A percentile compares a stretch with the other conserved stretches of the same genome.
Evolutionary conservation across 352 stramenopile genomes (phyloP).

Genomic region (Phytophthora hybrid): DNA sequence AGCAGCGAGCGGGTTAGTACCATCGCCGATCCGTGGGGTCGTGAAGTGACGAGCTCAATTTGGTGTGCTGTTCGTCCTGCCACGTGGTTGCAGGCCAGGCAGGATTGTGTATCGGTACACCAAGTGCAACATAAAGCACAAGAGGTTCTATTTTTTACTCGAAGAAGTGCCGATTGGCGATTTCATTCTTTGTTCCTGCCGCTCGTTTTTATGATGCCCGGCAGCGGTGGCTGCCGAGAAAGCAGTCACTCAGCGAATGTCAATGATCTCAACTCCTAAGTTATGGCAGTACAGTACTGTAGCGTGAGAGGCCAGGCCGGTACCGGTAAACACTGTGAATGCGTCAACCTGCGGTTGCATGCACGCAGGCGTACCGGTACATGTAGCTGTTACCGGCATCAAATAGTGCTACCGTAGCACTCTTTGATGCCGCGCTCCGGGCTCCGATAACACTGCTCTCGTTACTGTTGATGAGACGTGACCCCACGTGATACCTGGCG

Average conservation of each 20-base stretch:
- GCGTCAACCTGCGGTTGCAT: slow-evolving; percentile 23
- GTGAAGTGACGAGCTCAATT: slow-evolving; percentile 6
- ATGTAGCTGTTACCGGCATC: too few relatives aligned
- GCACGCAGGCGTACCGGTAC: background rate
- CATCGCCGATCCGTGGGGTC: slow-evolving; percentile 8
- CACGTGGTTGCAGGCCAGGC: slow-evolving; percentile 18
- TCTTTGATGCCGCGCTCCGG: background rate
- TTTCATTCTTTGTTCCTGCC: too few relatives aligned
- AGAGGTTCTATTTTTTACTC: too few relatives aligned
- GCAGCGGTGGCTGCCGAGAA: too few relatives aligned
- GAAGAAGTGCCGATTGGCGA: too few relatives aligned
- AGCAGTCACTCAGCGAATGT: too few relatives aligned
- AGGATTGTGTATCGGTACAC: background rate
- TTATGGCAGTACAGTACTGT: too few relatives aligned
- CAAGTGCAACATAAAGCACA: background rate
- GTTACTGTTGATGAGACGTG: background rate
- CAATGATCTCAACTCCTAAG: too few relatives aligned
- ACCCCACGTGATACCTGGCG: background rate
- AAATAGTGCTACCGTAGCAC: background rate
- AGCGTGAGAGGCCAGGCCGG: too few relatives aligned
- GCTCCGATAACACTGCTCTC: background rate
- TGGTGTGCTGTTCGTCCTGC: background rate
- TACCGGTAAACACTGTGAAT: slow-evolving; percentile 16
- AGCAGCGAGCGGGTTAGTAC: slow-evolving; percentile 27
- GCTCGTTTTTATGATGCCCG: too few relatives aligned